These are phyloP conservation scores for Leishmania mexicana DNA, from an alignment of 208 protist species.

Conservation along the genomic window DNA sequence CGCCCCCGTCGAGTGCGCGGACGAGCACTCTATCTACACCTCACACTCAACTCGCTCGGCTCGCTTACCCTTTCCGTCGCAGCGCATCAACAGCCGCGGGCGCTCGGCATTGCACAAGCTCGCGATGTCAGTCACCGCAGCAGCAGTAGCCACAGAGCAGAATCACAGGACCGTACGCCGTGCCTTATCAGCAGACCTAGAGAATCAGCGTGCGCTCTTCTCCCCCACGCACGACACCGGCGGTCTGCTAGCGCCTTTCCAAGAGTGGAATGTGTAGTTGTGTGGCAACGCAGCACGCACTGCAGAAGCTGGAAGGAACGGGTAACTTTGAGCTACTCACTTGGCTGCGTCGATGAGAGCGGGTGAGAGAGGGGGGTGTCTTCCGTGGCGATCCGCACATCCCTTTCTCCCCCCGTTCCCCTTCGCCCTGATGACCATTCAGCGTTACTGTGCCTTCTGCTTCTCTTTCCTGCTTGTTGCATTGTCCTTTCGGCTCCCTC, in stretches of 20 bases:
- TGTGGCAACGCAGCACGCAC: too few species aligned
- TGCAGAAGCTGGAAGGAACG: background rate
- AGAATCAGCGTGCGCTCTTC: constrained; percentile 42
- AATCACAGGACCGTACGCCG: constrained; percentile 3
- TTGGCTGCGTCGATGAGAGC: too few species aligned
- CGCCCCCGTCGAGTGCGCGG: background rate
- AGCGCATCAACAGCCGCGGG: constrained; percentile 6
- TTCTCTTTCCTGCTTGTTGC: constrained; percentile 4
- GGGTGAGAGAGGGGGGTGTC: background rate
- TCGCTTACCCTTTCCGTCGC: constrained; percentile 8
- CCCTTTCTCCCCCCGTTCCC: background rate
- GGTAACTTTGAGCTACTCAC: background rate
- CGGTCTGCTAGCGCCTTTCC: constrained; percentile 45
- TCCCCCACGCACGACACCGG: constrained; percentile 49
- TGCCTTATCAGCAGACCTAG: constrained; percentile 22
- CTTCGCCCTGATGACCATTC: constrained; percentile 3
- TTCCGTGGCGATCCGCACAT: background rate
- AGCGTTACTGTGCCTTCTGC: constrained; percentile 5
- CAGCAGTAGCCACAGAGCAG: constrained; percentile 5
- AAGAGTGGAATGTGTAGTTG: constrained; percentile 36
- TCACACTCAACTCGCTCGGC: background rate
- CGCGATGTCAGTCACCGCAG: background rate
- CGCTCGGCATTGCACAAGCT: constrained; percentile 11
- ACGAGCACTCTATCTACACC: background rate
- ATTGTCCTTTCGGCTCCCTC: background rate